Evolutionary conservation across 2,329 filamentous ascomycete species (phyloP).

Genomic region (Pseudogymnoascus sp.): DNA sequence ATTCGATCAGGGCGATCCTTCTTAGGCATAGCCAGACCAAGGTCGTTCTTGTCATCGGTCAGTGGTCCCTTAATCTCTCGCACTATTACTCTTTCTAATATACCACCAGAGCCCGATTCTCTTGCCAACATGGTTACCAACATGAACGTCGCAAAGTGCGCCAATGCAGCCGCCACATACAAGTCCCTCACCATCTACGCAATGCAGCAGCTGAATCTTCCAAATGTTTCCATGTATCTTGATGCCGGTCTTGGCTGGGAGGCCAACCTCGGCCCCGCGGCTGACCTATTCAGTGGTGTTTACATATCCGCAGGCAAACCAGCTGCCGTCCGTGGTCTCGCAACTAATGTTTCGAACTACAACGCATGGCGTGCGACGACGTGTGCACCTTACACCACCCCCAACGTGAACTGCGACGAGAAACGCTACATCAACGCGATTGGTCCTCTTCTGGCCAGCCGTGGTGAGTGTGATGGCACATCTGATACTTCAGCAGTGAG

Average conservation of each 20-base stretch:
- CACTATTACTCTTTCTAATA: slow-evolving; percentile 1
- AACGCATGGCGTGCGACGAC: slow-evolving; percentile 42
- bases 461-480: slow-evolving; percentile 40
- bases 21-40: slow-evolving; percentile 45
- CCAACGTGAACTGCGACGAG: slow-evolving; percentile 45
- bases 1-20: slow-evolving; percentile 44
- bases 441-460: slow-evolving; percentile 38
- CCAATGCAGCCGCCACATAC: slow-evolving; percentile 45
- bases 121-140: slow-evolving; percentile 57
- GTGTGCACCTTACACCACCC: slow-evolving; percentile 33
- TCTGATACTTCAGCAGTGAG: slow-evolving; percentile 34
- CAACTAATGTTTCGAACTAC: slow-evolving; percentile 51
- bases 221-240: slow-evolving; percentile 55
- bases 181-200: slow-evolving; percentile 48
- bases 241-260: slow-evolving; percentile 55
- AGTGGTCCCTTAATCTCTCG: slow-evolving; percentile 11
- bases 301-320: slow-evolving; percentile 40
- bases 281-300: slow-evolving; percentile 38
- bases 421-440: slow-evolving; percentile 43
- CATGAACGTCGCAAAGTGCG: slow-evolving; percentile 43
- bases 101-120: slow-evolving; percentile 46
- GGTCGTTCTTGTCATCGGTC: slow-evolving; percentile 40
- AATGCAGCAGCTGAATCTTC: slow-evolving; percentile 45
- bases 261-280: slow-evolving; percentile 46
- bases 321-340: slow-evolving; percentile 41